Evolutionary conservation across 2,329 filamentous ascomycete species (phyloP), one percentile per base, ranked within the genome.

Genomic region (Ascochyta clinopodiicola): DNA sequence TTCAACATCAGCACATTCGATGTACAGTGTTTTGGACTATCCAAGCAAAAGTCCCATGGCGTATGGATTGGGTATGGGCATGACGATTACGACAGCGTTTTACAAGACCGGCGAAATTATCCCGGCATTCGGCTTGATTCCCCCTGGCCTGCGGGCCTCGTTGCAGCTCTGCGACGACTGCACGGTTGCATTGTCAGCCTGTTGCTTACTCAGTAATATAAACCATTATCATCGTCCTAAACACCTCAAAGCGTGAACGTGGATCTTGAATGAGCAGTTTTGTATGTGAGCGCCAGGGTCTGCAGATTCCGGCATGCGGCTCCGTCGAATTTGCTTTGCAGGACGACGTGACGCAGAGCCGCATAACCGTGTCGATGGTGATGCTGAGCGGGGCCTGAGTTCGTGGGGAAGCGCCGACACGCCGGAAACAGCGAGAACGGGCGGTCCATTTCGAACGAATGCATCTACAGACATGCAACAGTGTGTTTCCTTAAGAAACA

Each of bases 51-150:
- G 42, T 56, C 52, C 52, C 32, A 56, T 50, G 46, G 52, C 24
- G 37, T 21, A 43, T 38, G 54, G 47, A 47, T 39, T 51, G 44
- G 53, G 43, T 31, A 43, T 58, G 54, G 56, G 58, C 54, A 56
- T 50, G 56, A 65, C 52, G 59, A 66, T 60, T 24, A 66, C 39
- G 61, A 66, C 47, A 59, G 59, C 61, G 47, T 51, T 51, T 44
- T 51, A 47, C 46, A 51, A 56, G 52, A 43, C 52, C 52, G 52
- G 52, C 37, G 36, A 51, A 34, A n/a, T 43, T 56, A 37, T 36
- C 35, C 52, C 46, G 52, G 54, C 54, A 57, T 22, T 32, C 54
- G 38, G 43, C 43, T 51, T 57, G 54, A 57, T 57, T 51, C 48
- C 53, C 49, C 54, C 48, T 44, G 48, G 54, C 54, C 34, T 44